Base-by-base conservation (phyloP, 495 filamentous ascomycete species). In the Daldinia vernicosa region DNA sequence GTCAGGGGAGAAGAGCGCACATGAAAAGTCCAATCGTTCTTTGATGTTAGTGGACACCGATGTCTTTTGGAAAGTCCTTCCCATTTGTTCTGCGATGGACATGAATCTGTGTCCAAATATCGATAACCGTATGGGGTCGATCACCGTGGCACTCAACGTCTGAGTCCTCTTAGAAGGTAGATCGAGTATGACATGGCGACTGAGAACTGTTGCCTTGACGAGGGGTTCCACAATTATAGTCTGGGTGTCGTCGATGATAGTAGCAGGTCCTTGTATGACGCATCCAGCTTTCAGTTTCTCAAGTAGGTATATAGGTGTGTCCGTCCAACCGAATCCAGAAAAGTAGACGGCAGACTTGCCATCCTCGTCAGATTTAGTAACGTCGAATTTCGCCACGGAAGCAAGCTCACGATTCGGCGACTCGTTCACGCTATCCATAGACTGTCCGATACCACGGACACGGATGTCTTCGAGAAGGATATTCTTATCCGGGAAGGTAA, bases 11-110 rank as follows among this genome's bases (percentile, higher is more conserved):
- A 98, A 98, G 3, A 98, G 85, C 22, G 94, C 94, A 71, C 94
- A 97, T 1, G 93, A 96, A 72, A 97, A 98, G 75, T 98, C 94
- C 6, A 97, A 84, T 2, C 94, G 89, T 79, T 98, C 94, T 75
- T 97, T 97, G 75, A 97, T 94, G 75, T 97, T 98, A 6, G 94
- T 97, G 54, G 91, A 94, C 40, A 98, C 93, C 55, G 89, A 90
- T 0, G 92, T 94, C 82, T 93, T 94, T 70, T 94, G 92, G 51
- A 95, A 78, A 6, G 92, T 91, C 51, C 91, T 82, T 6, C 92
- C 92, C 92, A 93, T 95, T 73, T 94, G 92, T 77, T 95, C 92
- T 0, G 92, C 92, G 75, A 95, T 94, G 0, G 91, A 90, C 92
- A 95, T 94, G 80, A 95, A 66, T 28, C 63, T 50, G 17, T 66